Base-by-base conservation (phyloP, 352 stramenopile species). In the Phytophthora pseudosyringae region DNA sequence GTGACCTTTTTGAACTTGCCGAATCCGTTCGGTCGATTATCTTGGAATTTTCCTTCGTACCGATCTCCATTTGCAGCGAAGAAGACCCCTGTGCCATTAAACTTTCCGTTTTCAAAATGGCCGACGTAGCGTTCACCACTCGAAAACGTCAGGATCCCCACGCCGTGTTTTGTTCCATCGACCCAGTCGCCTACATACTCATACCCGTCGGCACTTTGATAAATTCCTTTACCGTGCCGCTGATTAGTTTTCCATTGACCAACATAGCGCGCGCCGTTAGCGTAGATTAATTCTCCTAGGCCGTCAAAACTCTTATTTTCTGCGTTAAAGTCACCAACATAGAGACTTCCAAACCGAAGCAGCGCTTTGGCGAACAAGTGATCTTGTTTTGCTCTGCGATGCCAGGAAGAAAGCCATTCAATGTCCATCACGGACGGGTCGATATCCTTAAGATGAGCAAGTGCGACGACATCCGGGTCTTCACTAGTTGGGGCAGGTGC, bases 61-160 rank as follows among this genome's bases (percentile, higher is more conserved):
- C 63, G 71, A 67, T 97, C 92, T 11, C 94, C 93, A 40, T 95
- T 97, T 1, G 67, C 61, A 3, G 72, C 71, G 3, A 76, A 70
- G 18, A 92, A 59, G 0, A 81, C 71, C 4, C 93, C 93, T 3
- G 81, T 59, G 0, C 94, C 95, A 35, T 98, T 54, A 15, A 85
- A 80, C 36, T 89, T 86, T 16, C 92, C 93, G 9, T 88, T 48
- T 6, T 67, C 47, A 57, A 94, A 98, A 48, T 97, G 61, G 1
- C 94, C 94, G 36, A 90, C 64, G 62, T 97, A 98, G 9, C 71
- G 67, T 58, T 98, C 95, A 4, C 94, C 94, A 52, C 78, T 93
- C 1, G 76, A 54, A 21, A 86, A 72, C 6, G 78, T 90, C 12
- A 94, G 55, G n/a, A 94, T 83, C 10, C 94, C 94, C 15, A 87